Percentiles rank a stretch among this genome's conserved stretches.
Conservation (phyloP, 768 basidiomycete species). For the Lentinula raphanica region DNA sequence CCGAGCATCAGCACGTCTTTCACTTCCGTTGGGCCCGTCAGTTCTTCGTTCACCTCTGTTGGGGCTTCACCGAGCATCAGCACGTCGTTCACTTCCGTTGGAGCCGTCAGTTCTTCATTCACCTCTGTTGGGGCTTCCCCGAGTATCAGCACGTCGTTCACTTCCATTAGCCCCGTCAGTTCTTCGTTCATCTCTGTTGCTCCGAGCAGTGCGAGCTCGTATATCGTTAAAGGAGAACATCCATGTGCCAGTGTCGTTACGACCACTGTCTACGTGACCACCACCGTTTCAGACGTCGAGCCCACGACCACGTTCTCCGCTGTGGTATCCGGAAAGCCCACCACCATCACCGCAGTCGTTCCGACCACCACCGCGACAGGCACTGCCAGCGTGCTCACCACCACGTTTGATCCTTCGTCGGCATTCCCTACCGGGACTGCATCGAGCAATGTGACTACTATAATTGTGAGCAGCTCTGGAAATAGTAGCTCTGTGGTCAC, state of each 20-base stretch:
- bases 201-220: too few species aligned
- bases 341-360: background rate
- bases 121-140: too few species aligned
- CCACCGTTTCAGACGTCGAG: background rate
- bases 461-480: background rate
- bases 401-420: background rate
- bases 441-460: background rate
- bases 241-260: background rate
- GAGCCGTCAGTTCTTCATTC: too few species aligned
- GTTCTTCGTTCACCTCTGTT: too few species aligned
- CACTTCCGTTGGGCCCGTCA: too few species aligned
- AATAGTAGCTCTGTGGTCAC: background rate
- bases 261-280: background rate
- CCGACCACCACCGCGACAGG: background rate
- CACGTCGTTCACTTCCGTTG: too few species aligned
- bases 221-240: background rate
- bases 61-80: too few species aligned
- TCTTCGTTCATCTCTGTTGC: too few species aligned
- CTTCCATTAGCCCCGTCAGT: too few species aligned
- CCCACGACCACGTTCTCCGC: background rate
- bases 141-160: too few species aligned
- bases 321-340: background rate
- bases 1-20: background rate
- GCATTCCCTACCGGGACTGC: background rate
- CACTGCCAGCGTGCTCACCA: background rate